Percentiles rank a stretch among this genome's conserved stretches.
Evolutionary conservation across 139 green algal species (phyloP).

Genomic region (Closterium sp.): DNA sequence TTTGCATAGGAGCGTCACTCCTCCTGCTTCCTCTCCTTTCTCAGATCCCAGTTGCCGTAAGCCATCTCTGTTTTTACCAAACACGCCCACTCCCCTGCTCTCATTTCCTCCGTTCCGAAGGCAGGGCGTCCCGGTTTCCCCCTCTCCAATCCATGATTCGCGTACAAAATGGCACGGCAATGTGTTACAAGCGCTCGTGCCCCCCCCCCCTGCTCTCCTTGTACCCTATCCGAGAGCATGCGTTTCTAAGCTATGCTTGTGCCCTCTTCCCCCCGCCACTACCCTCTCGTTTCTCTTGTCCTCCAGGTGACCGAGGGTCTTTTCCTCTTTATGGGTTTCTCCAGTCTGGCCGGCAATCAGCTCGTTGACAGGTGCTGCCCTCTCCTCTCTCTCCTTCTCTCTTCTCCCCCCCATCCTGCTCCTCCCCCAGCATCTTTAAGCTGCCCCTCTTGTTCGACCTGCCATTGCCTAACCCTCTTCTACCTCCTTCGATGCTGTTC

Average conservation of each 20-base stretch:
- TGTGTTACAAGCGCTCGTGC: too few species aligned
- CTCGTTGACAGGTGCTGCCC: background rate
- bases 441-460: too few species aligned
- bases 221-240: too few species aligned
- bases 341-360: background rate
- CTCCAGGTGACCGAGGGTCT: background rate
- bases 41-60: background rate
- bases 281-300: background rate
- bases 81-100: too few species aligned
- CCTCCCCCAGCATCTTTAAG: too few species aligned
- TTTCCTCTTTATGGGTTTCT: background rate
- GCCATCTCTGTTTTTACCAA: too few species aligned
- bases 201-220: too few species aligned
- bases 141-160: too few species aligned
- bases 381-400: background rate
- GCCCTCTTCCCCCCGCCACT: background rate
- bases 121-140: too few species aligned
- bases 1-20: background rate
- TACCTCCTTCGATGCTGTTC: too few species aligned
- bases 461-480: too few species aligned
- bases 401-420: background rate
- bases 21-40: slow-evolving; percentile 7
- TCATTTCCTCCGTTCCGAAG: background rate
- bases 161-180: too few species aligned
- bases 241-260: background rate